These are phyloP conservation scores for Talaromyces trachyspermus DNA, from an alignment of 495 filamentous ascomycete species.

Conservation along the genomic window DNA sequence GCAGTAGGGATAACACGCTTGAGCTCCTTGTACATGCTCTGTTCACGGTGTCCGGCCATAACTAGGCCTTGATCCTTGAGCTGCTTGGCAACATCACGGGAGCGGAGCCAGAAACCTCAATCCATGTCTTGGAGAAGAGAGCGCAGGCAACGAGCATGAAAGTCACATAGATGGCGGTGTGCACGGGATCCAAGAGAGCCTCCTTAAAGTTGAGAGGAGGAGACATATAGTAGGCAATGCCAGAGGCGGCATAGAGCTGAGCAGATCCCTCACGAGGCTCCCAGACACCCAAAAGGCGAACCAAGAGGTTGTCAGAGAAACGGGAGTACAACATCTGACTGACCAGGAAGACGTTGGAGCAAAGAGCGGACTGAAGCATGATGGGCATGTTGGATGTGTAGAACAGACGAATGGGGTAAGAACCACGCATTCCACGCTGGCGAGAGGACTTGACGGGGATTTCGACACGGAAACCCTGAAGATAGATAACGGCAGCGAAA, in stretches of 20 bases:
- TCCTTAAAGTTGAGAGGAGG: conserved; percentile 96
- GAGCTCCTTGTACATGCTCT: conserved; percentile 99
- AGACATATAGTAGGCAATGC: conserved; percentile 99
- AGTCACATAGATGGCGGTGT: conserved; percentile 89
- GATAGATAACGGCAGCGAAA: conserved; percentile 98
- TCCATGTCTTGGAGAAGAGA: conserved; percentile 99
- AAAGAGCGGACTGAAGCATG: conserved; percentile 97
- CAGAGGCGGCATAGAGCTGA: conserved; percentile 86
- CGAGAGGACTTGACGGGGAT: conserved; percentile 99
- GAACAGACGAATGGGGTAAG: conserved; percentile 63
- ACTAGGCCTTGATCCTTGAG: conserved; percentile 98
- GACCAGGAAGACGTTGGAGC: conserved; percentile 98
- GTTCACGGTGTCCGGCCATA: conserved; percentile 98
- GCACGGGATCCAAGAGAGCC: conserved; percentile 89
- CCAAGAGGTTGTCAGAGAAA: conserved; percentile 96
- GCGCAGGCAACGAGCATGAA: conserved; percentile 98
- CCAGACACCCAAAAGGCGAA: conserved; percentile 95
- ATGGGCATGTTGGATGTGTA: conserved; percentile 81
- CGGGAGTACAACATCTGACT: conserved; percentile 98
- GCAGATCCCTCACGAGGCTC: conserved; percentile 93
- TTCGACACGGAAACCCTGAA: conserved; percentile 99
- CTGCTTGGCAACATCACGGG: conserved; percentile 99
- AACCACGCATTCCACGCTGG: conserved; percentile 93
- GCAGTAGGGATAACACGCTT: conserved; percentile 99
- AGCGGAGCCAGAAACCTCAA: conserved; percentile 95